Conservation (phyloP, 139 green algal species). For the Chlorella sp. region DNA sequence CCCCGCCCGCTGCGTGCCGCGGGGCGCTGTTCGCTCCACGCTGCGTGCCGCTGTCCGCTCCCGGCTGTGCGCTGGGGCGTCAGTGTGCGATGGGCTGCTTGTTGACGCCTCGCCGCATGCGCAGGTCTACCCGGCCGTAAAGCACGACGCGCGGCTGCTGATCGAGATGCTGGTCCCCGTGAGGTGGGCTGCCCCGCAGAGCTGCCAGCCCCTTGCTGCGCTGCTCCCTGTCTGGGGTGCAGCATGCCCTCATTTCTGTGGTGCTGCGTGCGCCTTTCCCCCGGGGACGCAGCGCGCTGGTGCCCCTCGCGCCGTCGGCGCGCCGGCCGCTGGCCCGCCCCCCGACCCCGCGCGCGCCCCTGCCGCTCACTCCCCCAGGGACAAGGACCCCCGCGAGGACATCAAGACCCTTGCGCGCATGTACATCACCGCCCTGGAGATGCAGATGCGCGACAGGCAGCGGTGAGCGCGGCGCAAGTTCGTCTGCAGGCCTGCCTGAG, state of each 20-base stretch:
- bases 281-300: background rate
- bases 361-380: constrained; percentile 7
- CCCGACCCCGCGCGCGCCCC: background rate
- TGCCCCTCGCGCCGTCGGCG: background rate
- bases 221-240: background rate
- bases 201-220: background rate
- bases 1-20: no score
- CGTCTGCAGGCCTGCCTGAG: no score
- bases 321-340: background rate
- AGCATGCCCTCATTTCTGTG: background rate
- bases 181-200: background rate
- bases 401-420: constrained; percentile 53
- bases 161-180: constrained; percentile 19
- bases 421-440: constrained; percentile 47
- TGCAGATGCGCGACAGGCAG: constrained; percentile 28
- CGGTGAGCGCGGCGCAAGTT: constrained; percentile 16
- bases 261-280: background rate
- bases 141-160: constrained; percentile 15
- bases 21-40: no score
- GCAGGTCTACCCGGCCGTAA: constrained; percentile 28
- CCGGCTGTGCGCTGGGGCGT: background rate
- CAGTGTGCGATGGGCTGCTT: background rate
- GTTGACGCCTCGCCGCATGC: no score
- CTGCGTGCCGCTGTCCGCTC: no score
- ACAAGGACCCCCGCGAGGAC: constrained; percentile 51